phyloP scores from a whole-genome alignment of 2,329 filamentous ascomycete species.

The Clarireedia sp. region DNA sequence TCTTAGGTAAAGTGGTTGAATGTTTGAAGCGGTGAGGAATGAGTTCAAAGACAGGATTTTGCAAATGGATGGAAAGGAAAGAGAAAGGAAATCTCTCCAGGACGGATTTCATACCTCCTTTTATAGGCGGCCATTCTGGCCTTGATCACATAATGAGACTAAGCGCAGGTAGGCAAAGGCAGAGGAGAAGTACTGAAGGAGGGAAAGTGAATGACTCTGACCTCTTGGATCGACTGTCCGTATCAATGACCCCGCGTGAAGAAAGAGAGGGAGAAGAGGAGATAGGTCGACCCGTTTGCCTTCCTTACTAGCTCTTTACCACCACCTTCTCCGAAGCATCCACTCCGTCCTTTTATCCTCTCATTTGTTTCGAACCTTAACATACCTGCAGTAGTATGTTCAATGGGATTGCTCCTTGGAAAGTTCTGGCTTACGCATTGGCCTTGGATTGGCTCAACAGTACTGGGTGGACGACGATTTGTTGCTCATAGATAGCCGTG shows the following conservation, averaged over 20 bases:
- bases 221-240: constrained; percentile 6
- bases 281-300: constrained; percentile 27
- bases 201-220: constrained; percentile 6
- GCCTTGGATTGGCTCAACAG: constrained; percentile 25
- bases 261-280: constrained; percentile 21
- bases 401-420: constrained; percentile 26
- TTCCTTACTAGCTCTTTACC: constrained; percentile 11
- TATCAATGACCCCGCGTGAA: constrained; percentile 33
- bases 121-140: constrained; percentile 50
- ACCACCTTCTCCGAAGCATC: constrained; percentile 13
- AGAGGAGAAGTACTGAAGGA: constrained; percentile 8
- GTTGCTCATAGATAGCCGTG: constrained; percentile 24
- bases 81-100: constrained; percentile 39
- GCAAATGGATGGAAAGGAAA: constrained; percentile 40
- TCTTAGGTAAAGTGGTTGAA: constrained; percentile 14
- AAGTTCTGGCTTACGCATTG: constrained; percentile 21
- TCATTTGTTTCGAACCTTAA: constrained; percentile 20
- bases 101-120: constrained; percentile 45
- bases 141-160: constrained; percentile 16
- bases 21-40: constrained; percentile 9
- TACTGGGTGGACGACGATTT: constrained; percentile 13
- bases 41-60: constrained; percentile 13
- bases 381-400: constrained; percentile 24
- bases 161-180: constrained; percentile 24
- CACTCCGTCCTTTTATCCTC: constrained; percentile 22